A percentile compares a stretch with the other conserved stretches of the same genome.
Conservation (phyloP, 164 flowering plant species). For the Umbellularia californica region DNA sequence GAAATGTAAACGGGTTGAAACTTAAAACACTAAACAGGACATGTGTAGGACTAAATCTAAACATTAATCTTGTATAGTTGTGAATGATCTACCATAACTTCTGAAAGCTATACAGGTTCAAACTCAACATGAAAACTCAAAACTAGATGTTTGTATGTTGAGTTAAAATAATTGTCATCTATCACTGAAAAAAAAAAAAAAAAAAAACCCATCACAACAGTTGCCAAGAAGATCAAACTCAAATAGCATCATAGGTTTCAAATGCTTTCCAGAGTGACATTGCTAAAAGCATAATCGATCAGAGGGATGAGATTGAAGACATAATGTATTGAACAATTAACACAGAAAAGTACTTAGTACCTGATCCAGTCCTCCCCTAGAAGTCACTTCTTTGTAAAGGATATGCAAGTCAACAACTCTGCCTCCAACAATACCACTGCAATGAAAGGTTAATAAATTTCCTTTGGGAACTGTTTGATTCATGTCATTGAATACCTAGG, state of each 20-base stretch:
- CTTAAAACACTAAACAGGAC: no score
- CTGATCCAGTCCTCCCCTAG: conserved; percentile 40
- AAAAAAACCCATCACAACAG: no score
- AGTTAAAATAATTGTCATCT: no score
- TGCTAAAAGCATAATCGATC: not conserved
- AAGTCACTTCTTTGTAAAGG: conserved; percentile 37
- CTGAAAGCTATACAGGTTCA: no score
- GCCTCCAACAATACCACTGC: conserved; percentile 28
- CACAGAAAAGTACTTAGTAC: conserved; percentile 13
- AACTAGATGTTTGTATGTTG: no score
- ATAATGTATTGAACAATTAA: not conserved
- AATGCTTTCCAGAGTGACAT: not conserved
- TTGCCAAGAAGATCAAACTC: no score
- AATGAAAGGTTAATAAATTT: not conserved
- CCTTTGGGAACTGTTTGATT: not conserved
- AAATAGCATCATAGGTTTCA: not conserved
- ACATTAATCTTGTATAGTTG: no score
- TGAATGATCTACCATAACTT: no score
- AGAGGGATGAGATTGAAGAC: not conserved
- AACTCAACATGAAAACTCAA: no score
- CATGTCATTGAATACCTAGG: not conserved
- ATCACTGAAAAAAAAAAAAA: no score
- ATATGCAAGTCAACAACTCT: conserved; percentile 26
- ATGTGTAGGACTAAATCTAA: no score
- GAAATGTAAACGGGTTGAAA: no score